These are phyloP conservation scores for Colletotrichum musicola DNA, from an alignment of 2,329 filamentous ascomycete species.

Conservation along the genomic window DNA sequence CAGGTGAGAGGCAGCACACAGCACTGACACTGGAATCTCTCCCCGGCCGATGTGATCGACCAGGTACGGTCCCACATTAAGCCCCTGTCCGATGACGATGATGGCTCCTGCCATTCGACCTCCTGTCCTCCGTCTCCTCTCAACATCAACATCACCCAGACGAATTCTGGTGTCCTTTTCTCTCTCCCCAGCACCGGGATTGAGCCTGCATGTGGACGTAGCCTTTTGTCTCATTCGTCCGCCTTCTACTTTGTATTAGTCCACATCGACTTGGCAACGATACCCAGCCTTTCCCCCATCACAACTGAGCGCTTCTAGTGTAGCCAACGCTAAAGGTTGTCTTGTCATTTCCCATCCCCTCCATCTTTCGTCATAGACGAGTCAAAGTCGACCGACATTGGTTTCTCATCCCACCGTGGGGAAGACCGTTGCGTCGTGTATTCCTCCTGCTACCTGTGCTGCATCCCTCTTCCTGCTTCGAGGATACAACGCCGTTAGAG, in stretches of 20 bases:
- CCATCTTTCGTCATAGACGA: conserved; percentile 14
- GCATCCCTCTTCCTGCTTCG: neutral
- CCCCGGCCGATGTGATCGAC: conserved; percentile 10
- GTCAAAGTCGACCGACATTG: neutral
- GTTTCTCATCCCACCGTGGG: neutral
- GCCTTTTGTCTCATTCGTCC: conserved; percentile 13
- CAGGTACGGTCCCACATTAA: conserved; percentile 24
- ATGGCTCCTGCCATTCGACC: conserved; percentile 12
- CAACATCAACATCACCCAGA: conserved; percentile 16
- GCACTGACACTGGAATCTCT: neutral
- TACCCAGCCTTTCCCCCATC: conserved; percentile 8
- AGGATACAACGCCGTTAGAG: neutral
- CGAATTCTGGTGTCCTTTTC: conserved; percentile 6
- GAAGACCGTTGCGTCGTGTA: neutral
- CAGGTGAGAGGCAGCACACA: neutral
- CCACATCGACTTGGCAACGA: neutral
- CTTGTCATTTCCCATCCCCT: neutral
- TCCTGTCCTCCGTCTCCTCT: neutral
- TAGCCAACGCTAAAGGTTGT: neutral
- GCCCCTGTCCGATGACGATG: conserved; percentile 32
- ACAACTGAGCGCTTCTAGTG: conserved; percentile 4
- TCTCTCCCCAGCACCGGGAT: conserved; percentile 15
- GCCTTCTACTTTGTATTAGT: neutral
- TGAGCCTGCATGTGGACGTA: conserved; percentile 10
- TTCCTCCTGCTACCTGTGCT: neutral